Evolutionary conservation across 495 filamentous ascomycete species (phyloP).

Genomic region (Talaromyces adpressus): DNA sequence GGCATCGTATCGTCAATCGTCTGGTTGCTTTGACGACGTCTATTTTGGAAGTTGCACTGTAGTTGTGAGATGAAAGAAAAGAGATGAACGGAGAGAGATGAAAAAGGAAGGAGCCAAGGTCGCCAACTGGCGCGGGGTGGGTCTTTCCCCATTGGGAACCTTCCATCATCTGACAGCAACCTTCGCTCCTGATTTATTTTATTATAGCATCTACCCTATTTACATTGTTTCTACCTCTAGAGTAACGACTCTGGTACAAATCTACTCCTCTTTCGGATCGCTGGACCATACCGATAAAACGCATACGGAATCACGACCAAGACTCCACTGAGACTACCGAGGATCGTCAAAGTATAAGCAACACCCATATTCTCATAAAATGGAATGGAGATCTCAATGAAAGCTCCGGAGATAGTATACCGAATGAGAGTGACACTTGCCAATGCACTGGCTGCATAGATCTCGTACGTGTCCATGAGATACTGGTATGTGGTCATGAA

Average conservation of each 20-base stretch:
- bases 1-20: background rate
- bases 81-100: background rate
- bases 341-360: slow-evolving; percentile 49
- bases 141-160: background rate
- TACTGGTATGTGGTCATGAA: slow-evolving; percentile 50
- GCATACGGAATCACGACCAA: slow-evolving; percentile 48
- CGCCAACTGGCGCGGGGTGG: background rate
- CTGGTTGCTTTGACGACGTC: background rate
- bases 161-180: background rate
- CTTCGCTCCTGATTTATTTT: background rate
- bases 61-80: background rate
- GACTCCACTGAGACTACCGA: slow-evolving; percentile 41
- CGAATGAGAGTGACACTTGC: slow-evolving; percentile 43
- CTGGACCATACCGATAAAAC: slow-evolving; percentile 42
- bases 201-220: background rate
- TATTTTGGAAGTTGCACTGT: no score
- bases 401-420: slow-evolving; percentile 44
- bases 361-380: slow-evolving; percentile 49
- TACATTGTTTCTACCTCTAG: background rate
- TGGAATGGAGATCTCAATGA: slow-evolving; percentile 41
- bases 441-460: slow-evolving; percentile 30
- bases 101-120: background rate
- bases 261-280: slow-evolving; percentile 35
- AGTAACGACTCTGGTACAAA: background rate
- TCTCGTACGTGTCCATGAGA: slow-evolving; percentile 48